These are phyloP conservation scores for Lactarius vividus DNA, from an alignment of 768 basidiomycete species.

Conservation along the genomic window DNA sequence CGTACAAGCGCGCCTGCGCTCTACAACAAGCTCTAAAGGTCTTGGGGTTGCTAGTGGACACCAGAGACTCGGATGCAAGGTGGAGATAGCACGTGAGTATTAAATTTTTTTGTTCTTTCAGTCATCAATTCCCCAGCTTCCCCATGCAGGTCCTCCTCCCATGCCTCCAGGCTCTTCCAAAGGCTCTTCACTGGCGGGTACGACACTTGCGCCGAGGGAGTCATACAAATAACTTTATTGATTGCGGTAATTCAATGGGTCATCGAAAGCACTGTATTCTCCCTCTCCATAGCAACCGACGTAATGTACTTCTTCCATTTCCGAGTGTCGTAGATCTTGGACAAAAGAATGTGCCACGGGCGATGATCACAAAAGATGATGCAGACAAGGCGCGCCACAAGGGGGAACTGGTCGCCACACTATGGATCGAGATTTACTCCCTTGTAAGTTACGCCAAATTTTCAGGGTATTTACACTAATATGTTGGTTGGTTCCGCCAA, in stretches of 20 bases:
- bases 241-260: not conserved
- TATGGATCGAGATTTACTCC: not conserved
- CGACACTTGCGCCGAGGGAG: not conserved
- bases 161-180: no score
- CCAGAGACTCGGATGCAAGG: not conserved
- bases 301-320: not conserved
- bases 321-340: not conserved
- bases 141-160: not conserved
- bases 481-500: not conserved
- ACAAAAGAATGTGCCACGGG: not conserved
- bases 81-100: not conserved
- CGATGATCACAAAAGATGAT: not conserved
- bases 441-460: no score
- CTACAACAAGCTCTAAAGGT: no score
- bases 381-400: not conserved
- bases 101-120: no score
- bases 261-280: not conserved
- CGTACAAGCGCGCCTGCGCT: not conserved
- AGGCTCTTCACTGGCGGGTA: no score
- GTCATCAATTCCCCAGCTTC: no score
- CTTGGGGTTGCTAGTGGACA: not conserved
- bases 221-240: not conserved
- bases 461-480: not conserved
- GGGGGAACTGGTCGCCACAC: not conserved
- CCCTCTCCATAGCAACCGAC: not conserved